Conservation (phyloP, 169 alveolate genomes). For the Plasmodium relictum region DNA sequence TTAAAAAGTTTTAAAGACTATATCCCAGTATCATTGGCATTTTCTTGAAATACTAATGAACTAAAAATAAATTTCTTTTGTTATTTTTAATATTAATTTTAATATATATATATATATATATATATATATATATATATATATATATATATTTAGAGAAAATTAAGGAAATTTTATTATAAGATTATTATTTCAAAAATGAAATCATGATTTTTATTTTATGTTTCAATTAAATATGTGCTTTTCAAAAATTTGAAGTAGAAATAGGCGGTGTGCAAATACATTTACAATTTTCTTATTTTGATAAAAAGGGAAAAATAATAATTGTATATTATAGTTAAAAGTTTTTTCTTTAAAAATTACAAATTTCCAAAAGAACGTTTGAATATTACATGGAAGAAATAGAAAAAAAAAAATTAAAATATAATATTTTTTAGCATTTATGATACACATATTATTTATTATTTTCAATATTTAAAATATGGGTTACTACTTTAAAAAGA, state of each 20-base stretch:
- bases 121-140: conserved; percentile 20
- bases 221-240: not conserved
- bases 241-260: not conserved
- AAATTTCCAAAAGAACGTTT: no score
- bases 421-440: no score
- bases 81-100: conserved; percentile 44
- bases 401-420: no score
- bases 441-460: no score
- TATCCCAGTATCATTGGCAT: conserved; percentile 4
- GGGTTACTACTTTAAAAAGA: no score
- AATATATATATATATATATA: conserved; percentile 18
- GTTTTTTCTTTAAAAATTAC: not conserved
- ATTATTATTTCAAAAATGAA: conserved; percentile 15
- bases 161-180: conserved; percentile 41
- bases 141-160: conserved; percentile 26
- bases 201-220: conserved; percentile 33
- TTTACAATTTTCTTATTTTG: conserved; percentile 8
- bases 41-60: conserved; percentile 18
- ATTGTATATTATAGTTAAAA: not conserved
- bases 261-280: not conserved
- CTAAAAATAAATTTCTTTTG: conserved; percentile 11
- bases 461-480: no score
- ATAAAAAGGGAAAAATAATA: not conserved
- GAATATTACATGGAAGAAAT: no score
- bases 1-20: conserved; percentile 11